Conservation (phyloP, 768 basidiomycete genomes). For the Termitomyces sp. region DNA sequence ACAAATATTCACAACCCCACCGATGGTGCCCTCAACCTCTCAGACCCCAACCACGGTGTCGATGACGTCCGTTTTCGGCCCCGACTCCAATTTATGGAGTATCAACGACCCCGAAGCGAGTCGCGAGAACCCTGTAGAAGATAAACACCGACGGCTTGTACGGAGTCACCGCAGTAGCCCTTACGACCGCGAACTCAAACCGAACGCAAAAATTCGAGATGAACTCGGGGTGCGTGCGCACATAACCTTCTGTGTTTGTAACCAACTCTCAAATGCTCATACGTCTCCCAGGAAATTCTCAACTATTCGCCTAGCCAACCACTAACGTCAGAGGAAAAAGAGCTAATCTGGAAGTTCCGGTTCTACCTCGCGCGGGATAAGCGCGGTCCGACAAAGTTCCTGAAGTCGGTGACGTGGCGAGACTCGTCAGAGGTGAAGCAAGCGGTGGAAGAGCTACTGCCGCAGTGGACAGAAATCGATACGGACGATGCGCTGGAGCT, state of each 20-base stretch:
- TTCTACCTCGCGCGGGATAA: constrained; percentile 93
- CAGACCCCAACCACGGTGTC: constrained; percentile 43
- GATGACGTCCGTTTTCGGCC: constrained; percentile 46
- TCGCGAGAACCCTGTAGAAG: constrained; percentile 95
- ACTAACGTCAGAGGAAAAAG: constrained; percentile 89
- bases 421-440: constrained; percentile 96
- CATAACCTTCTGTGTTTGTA: neutral
- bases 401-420: constrained; percentile 97
- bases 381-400: constrained; percentile 93
- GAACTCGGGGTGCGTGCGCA: constrained; percentile 75
- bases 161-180: constrained; percentile 95
- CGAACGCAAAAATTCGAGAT: constrained; percentile 93
- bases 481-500: constrained; percentile 96
- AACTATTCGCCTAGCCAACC: constrained; percentile 87
- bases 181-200: constrained; percentile 93
- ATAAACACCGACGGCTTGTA: constrained; percentile 91
- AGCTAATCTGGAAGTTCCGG: constrained; percentile 98
- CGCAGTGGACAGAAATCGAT: constrained; percentile 96
- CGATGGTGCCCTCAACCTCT: constrained; percentile 35
- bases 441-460: constrained; percentile 92
- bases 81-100: constrained; percentile 79
- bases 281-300: constrained; percentile 68
- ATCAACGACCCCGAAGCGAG: constrained; percentile 88
- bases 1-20: constrained; percentile 43
- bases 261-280: neutral